Evolutionary conservation across 441 rosid genomes (phyloP), one percentile per base, ranked within the genome.

Genomic region (Eruca vesicaria): DNA sequence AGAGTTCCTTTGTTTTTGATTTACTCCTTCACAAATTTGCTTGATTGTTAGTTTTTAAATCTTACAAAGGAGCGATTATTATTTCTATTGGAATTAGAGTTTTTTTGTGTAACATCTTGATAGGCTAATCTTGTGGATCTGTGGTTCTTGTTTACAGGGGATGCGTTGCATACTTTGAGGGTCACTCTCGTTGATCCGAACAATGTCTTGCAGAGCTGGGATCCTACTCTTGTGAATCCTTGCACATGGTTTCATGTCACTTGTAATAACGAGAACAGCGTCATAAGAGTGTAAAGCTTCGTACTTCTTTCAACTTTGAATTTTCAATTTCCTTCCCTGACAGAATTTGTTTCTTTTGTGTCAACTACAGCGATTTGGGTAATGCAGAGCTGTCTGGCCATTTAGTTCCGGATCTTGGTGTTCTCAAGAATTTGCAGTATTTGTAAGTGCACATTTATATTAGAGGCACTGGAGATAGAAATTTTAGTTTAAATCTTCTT

Each of bases 201-300:
- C 84, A 93, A 88, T 83, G 94, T 93, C 56, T 84, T 94, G 73
- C 98, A 95, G 82, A 95, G 99, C 82, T 95, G 99, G 99, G 99
- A 95, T 82, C 98, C 99, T 52, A 93, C 99, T 20, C 97, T 95
- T 74, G 99, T 95, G 77, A 95, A 95, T 69, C 99, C 99, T 56
- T 93, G 99, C 83, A 93, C 99, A 14, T 95, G 99, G 98, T 95
- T 93, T 78, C 99, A 95, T 53, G 98, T 95, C 53, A 95, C 99
- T 14, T 95, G 99, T 76, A 90, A 94, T 83, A 91, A 87, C 79
- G 98, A 94, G 66, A 94, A 91, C 73, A 94, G 98, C 82, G 98
- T 94, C 52, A 91, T 94, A 69, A 82, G 98, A 85, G 98, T 94
- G 98, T 94, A 86, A 83, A 38, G 82, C 62, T 31, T 68, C 71